Evolutionary conservation across 306 rosid species (phyloP).

Genomic region (Rosa multiflora): DNA sequence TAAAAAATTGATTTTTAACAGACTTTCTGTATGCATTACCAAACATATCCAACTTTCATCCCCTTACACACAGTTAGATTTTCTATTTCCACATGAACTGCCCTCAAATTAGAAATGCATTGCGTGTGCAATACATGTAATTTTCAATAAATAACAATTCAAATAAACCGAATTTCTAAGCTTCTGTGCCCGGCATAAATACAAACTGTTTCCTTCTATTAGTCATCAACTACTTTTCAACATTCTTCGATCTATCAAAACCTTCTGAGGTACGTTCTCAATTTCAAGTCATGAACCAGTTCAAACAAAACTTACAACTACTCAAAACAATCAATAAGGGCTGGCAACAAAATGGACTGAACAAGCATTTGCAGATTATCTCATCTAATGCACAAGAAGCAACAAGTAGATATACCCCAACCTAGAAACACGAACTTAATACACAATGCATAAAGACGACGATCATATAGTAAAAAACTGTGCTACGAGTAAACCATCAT

Average conservation of each 20-base stretch:
- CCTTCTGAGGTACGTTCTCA: not conserved
- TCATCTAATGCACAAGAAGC: not conserved
- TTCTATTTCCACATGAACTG: not conserved
- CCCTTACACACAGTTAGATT: too few relatives aligned
- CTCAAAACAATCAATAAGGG: not conserved
- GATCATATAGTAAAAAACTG: not conserved
- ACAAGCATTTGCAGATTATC: not conserved
- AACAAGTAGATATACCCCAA: not conserved
- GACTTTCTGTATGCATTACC: too few relatives aligned
- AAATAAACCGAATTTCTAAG: not conserved
- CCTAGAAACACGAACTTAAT: not conserved
- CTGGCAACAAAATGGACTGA: not conserved
- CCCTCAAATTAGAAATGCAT: not conserved
- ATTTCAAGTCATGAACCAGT: not conserved
- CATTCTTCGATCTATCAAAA: not conserved
- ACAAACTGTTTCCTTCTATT: not conserved
- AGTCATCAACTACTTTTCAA: slow-evolving; percentile 1
- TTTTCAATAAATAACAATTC: not conserved
- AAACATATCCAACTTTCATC: too few relatives aligned
- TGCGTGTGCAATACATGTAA: not conserved
- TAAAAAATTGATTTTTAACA: too few relatives aligned
- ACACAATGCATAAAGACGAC: not conserved
- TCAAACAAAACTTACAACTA: not conserved
- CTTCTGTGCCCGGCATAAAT: too few relatives aligned
- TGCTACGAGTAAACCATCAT: not conserved